Evolutionary conservation across 2,329 filamentous ascomycete genomes (phyloP).

Genomic region (Hypoxylon sp.): DNA sequence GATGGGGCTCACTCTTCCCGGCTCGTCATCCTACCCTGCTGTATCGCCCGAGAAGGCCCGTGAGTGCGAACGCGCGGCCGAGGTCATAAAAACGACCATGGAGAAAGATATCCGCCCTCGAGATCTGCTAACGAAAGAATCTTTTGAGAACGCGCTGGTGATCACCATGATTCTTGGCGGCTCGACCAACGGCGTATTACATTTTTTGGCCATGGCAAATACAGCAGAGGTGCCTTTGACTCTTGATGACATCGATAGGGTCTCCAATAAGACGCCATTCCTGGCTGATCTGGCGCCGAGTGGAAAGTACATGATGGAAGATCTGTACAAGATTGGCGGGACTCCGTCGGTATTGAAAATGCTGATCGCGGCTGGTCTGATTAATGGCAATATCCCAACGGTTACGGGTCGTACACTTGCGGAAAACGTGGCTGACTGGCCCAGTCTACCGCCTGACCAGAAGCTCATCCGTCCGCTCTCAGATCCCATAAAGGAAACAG

Average conservation of each 20-base stretch:
- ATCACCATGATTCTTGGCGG: slow-evolving; percentile 93
- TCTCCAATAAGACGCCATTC: slow-evolving; percentile 84
- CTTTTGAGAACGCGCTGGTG: slow-evolving; percentile 88
- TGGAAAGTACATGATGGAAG: slow-evolving; percentile 83
- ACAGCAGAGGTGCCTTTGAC: slow-evolving; percentile 80
- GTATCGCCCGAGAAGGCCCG: slow-evolving; percentile 83
- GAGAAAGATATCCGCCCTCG: slow-evolving; percentile 82
- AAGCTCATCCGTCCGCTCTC: slow-evolving; percentile 81
- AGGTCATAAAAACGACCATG: slow-evolving; percentile 81
- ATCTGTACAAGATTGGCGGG: slow-evolving; percentile 79
- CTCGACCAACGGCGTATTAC: slow-evolving; percentile 87
- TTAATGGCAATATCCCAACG: slow-evolving; percentile 75
- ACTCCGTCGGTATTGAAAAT: slow-evolving; percentile 79
- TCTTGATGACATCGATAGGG: slow-evolving; percentile 83
- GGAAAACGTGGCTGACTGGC: slow-evolving; percentile 75
- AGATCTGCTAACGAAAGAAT: slow-evolving; percentile 79
- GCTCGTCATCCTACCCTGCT: slow-evolving; percentile 84
- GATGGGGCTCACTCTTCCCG: slow-evolving; percentile 83
- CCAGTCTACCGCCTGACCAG: slow-evolving; percentile 69
- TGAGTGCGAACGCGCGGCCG: slow-evolving; percentile 83
- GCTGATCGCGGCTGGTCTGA: slow-evolving; percentile 72
- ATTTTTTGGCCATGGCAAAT: slow-evolving; percentile 90
- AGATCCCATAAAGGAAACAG: slow-evolving; percentile 78
- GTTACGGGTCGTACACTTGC: slow-evolving; percentile 79
- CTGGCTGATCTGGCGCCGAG: slow-evolving; percentile 86